Base-by-base conservation (phyloP, 1,284 basidiomycete genomes). In the Thecaphora thlaspeos region DNA sequence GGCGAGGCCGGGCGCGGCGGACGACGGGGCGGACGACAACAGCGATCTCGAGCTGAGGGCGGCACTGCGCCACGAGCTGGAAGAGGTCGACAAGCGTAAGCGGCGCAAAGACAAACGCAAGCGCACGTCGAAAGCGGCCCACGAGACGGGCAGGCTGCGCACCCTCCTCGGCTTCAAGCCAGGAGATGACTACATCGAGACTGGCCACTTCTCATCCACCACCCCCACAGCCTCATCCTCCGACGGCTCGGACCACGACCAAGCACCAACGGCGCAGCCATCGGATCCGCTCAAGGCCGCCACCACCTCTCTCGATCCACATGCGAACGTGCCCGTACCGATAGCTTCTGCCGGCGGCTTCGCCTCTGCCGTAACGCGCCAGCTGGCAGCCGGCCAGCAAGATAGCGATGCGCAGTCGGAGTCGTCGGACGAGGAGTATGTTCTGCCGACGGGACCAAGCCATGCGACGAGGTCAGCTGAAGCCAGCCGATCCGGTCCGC, bases 161-260 rank as follows among this genome's bases (percentile, higher is more conserved):
- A 42, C 48, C 11, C 43, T 65, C 30, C 54, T 65, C 14, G 58
- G 55, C 32, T 28, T 65, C 18, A 51, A 50, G 7, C 46, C 43
- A n/a, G 45, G 46, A 8, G 62, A 64, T 21, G 61, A 60, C 26
- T 64, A 51, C 32, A 60, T 64, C 36, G 61, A 64, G 12, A 51
- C 53, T 4, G 19, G 40, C 2, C 21, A 39, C 21, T 21, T 19
- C 34, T 34, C 43, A 7, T 37, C 43, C 28, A 30, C 39, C 18
- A n/a, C n/a, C n/a, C n/a, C n/a, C n/a, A n/a, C n/a, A n/a, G n/a
- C n/a, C n/a, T n/a, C n/a, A n/a, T n/a, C n/a, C n/a, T n/a, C n/a
- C n/a, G n/a, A n/a, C n/a, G n/a, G n/a, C n/a, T 40, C 41, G 3
- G 23, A 24, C 23, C 12, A 8, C 8, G 41, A 43, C 23, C 23